A percentile compares a stretch with the other conserved stretches of the same genome.
Conservation (phyloP, 768 basidiomycete genomes). For the Suillus subluteus region DNA sequence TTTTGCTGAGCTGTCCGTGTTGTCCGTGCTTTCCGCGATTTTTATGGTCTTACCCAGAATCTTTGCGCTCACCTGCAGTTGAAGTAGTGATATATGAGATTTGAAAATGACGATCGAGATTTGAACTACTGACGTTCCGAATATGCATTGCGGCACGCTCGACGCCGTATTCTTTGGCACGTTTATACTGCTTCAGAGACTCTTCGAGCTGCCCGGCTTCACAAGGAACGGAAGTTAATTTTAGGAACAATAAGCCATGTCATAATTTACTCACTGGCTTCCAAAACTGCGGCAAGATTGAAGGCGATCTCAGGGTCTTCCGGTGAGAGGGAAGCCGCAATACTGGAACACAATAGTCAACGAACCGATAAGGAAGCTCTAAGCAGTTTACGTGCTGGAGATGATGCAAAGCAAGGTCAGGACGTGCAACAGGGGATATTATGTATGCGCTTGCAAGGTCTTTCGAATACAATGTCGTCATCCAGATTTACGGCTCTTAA, state of each 20-base stretch:
- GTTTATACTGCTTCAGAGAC: slow-evolving; percentile 80
- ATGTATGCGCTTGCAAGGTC: slow-evolving; percentile 91
- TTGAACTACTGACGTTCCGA: slow-evolving; percentile 62
- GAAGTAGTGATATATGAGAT: slow-evolving; percentile 20
- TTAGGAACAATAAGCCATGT: slow-evolving; percentile 39
- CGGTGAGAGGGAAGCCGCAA: slow-evolving; percentile 80
- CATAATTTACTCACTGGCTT: slow-evolving; percentile 68
- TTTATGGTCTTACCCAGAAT: slow-evolving; percentile 68
- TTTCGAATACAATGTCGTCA: slow-evolving; percentile 38
- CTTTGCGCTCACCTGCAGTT: slow-evolving; percentile 74
- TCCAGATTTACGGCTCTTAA: slow-evolving; percentile 19
- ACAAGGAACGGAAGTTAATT: slow-evolving; percentile 31
- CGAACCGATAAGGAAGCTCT: slow-evolving; percentile 32
- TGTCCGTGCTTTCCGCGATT: slow-evolving; percentile 41
- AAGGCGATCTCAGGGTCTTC: slow-evolving; percentile 92
- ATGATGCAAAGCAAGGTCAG: slow-evolving; percentile 87
- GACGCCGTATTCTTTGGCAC: slow-evolving; percentile 75
- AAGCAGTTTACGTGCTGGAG: slow-evolving; percentile 57
- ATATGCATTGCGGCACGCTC: slow-evolving; percentile 84
- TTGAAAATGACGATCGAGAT: slow-evolving; percentile 21
- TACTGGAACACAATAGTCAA: slow-evolving; percentile 52
- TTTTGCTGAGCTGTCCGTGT: slow-evolving; percentile 33
- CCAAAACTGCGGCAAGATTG: slow-evolving; percentile 88
- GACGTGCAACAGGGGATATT: slow-evolving; percentile 75
- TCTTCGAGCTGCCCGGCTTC: slow-evolving; percentile 80